Conservation (phyloP, 1,284 basidiomycete genomes). For the Trametes sp. region DNA sequence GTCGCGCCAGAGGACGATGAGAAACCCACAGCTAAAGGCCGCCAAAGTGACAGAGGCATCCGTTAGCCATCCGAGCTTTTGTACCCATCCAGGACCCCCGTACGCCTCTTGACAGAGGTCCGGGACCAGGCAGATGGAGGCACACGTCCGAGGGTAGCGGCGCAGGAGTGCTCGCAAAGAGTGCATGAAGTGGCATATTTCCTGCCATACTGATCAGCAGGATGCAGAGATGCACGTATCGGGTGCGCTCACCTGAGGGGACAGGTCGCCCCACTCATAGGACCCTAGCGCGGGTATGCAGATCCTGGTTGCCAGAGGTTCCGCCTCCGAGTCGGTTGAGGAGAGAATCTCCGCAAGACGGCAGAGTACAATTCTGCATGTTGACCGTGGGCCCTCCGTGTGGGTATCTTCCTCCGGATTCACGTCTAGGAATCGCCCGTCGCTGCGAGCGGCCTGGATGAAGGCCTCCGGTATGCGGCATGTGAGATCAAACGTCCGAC, state of each 20-base stretch:
- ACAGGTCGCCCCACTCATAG: slow-evolving; percentile 73
- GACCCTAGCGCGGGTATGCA: slow-evolving; percentile 78
- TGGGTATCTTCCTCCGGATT: slow-evolving; percentile 26
- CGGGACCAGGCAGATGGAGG: slow-evolving; percentile 72
- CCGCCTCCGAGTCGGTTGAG: slow-evolving; percentile 18
- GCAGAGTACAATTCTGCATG: slow-evolving; percentile 27
- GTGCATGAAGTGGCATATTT: slow-evolving; percentile 75
- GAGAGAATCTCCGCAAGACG: slow-evolving; percentile 32
- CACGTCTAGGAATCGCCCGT: slow-evolving; percentile 49
- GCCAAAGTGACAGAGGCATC: slow-evolving; percentile 80
- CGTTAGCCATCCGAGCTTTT: slow-evolving; percentile 80
- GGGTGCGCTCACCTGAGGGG: slow-evolving; percentile 53
- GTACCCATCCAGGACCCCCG: slow-evolving; percentile 71
- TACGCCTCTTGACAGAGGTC: slow-evolving; percentile 62
- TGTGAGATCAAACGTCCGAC: slow-evolving; percentile 78
- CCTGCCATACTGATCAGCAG: slow-evolving; percentile 48
- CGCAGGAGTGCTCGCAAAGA: slow-evolving; percentile 70
- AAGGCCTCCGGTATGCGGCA: slow-evolving; percentile 58
- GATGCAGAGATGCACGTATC: neutral
- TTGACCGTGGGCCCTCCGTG: slow-evolving; percentile 14
- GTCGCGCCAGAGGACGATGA: neutral
- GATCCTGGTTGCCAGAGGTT: slow-evolving; percentile 58
- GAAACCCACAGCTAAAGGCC: slow-evolving; percentile 78
- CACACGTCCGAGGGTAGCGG: slow-evolving; percentile 63
- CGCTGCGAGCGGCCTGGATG: slow-evolving; percentile 51